Conservation (phyloP, 106 monocot genomes). For the Xerophyta viscosa region DNA sequence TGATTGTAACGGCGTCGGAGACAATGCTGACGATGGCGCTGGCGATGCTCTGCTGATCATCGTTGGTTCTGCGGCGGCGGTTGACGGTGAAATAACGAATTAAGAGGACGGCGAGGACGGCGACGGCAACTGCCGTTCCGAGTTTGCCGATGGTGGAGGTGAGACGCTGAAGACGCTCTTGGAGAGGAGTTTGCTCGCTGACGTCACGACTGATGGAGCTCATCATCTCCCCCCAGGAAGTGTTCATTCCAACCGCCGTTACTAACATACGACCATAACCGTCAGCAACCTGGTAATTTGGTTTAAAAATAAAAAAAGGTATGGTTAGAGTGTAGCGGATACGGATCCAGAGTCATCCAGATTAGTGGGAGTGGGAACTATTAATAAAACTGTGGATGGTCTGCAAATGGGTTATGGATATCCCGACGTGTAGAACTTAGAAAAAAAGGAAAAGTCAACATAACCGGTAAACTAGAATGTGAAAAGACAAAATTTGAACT, state of each 20-base stretch:
- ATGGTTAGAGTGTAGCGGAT: too few relatives aligned
- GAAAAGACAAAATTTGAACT: too few relatives aligned
- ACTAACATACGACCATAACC: constrained; percentile 41
- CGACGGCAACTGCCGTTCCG: constrained; percentile 30
- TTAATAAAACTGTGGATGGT: too few relatives aligned
- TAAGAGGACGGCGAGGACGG: constrained; percentile 33
- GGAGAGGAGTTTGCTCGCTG: constrained; percentile 38
- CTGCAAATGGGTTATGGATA: too few relatives aligned
- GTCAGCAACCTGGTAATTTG: constrained; percentile 16
- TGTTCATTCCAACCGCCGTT: constrained; percentile 45
- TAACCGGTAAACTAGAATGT: background rate
- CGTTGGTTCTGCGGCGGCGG: constrained; percentile 15
- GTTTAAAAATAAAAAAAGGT: background rate
- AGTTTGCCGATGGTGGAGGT: constrained; percentile 33
- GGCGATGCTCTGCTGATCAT: constrained; percentile 18
- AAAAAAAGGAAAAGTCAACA: background rate
- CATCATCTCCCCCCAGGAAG: constrained; percentile 57
- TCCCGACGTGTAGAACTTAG: too few relatives aligned
- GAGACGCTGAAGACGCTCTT: constrained; percentile 36
- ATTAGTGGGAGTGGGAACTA: too few relatives aligned
- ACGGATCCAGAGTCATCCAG: too few relatives aligned
- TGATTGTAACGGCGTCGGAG: constrained; percentile 53
- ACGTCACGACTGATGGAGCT: constrained; percentile 19
- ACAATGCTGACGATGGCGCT: constrained; percentile 34
- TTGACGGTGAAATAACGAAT: constrained; percentile 43